These are phyloP conservation scores for Aspergillus carlsbadensis DNA, from an alignment of 495 filamentous ascomycete genomes.

Conservation along the genomic window DNA sequence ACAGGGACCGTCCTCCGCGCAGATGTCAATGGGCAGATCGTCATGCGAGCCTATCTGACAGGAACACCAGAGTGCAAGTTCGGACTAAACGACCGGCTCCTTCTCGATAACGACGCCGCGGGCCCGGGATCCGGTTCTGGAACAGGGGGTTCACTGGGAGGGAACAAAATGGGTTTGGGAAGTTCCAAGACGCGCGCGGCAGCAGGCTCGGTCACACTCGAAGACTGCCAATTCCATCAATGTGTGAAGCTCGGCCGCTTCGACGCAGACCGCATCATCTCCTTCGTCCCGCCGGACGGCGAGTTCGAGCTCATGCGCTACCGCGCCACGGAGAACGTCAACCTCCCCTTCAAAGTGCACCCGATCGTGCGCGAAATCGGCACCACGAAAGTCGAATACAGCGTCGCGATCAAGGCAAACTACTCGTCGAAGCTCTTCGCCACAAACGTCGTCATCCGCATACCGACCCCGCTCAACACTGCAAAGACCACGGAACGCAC, in stretches of 20 bases:
- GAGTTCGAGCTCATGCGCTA: conserved; percentile 99
- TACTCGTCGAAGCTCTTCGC: conserved; percentile 96
- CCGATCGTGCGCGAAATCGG: conserved; percentile 97
- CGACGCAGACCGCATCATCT: conserved; percentile 96
- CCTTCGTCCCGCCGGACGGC: conserved; percentile 95
- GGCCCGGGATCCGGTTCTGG: conserved; percentile 42
- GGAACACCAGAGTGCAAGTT: conserved; percentile 99
- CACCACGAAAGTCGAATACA: conserved; percentile 98
- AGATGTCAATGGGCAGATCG: conserved; percentile 95
- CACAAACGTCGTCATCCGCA: conserved; percentile 93
- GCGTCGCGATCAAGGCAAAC: conserved; percentile 95
- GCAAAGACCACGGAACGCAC: conserved; percentile 92
- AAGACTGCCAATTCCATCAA: conserved; percentile 99
- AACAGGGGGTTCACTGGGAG: conserved; percentile 9
- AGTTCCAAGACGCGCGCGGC: conserved; percentile 84
- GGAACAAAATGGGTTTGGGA: conserved; percentile 26
- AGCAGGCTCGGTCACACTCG: conserved; percentile 91
- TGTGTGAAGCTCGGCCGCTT: conserved; percentile 98
- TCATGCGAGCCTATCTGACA: conserved; percentile 97
- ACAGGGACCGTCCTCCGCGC: conserved; percentile 92
- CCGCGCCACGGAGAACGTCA: conserved; percentile 99
- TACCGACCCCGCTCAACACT: conserved; percentile 96
- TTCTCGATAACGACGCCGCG: conserved; percentile 60
- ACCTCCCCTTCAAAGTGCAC: conserved; percentile 97
- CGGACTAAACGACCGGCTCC: conserved; percentile 92